Evolutionary conservation across 140 eudicot species (phyloP).

Genomic region (Eryngium alpinum): DNA sequence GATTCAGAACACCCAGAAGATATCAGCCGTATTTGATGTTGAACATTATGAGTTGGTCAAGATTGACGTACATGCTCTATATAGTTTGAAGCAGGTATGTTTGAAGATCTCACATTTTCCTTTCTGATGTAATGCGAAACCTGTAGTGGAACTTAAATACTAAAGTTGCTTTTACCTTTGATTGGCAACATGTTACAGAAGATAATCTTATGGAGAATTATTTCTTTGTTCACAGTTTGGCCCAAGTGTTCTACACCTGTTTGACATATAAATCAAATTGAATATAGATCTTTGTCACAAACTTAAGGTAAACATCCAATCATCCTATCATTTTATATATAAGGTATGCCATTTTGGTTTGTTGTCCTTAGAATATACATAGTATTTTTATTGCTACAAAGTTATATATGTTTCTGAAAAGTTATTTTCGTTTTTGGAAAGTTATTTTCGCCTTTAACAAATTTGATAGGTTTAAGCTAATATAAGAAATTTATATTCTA

Average conservation of each 20-base stretch:
- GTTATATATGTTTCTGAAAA: too few relatives aligned
- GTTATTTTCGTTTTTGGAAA: too few relatives aligned
- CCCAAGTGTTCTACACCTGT: too few relatives aligned
- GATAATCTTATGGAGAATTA: not conserved
- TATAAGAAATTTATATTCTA: too few relatives aligned
- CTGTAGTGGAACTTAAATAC: not conserved
- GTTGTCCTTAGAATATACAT: too few relatives aligned
- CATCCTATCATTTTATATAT: not conserved
- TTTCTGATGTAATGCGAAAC: not conserved
- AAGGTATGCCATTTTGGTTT: not conserved
- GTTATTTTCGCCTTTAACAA: too few relatives aligned
- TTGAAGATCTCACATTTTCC: not conserved
- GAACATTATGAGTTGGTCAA: conserved; percentile 68
- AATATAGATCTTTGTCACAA: not conserved
- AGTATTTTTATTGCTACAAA: too few relatives aligned
- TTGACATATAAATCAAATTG: not conserved
- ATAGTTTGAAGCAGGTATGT: conserved; percentile 78
- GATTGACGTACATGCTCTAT: conserved; percentile 73
- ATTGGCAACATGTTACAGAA: not conserved
- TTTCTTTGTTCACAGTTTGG: not conserved
- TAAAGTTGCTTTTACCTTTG: not conserved
- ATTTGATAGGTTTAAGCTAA: too few relatives aligned
- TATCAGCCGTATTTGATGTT: conserved; percentile 75
- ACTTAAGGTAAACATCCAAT: not conserved
- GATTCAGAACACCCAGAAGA: conserved; percentile 92